Evolutionary conservation across 805 yeast genomes (phyloP).

Genomic region (Metschnikowia kunwiensis): DNA sequence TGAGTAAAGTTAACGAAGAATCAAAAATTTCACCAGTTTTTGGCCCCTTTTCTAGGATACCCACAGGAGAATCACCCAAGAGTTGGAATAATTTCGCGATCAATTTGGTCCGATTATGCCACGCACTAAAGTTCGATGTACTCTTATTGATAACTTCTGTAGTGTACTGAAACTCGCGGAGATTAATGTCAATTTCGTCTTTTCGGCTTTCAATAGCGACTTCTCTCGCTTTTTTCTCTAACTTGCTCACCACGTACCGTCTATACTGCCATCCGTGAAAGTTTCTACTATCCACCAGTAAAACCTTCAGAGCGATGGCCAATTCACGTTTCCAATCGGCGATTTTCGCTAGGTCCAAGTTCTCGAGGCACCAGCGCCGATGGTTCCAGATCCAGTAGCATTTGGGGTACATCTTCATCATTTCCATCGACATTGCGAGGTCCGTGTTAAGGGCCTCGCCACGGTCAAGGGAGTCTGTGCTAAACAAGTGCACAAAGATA

Average conservation of each 20-base stretch:
- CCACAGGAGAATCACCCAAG: conserved; percentile 2
- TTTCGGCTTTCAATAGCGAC: neutral
- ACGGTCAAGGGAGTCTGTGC: conserved; percentile 8
- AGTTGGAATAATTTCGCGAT: conserved; percentile 49
- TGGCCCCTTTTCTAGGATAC: neutral
- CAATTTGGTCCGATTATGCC: conserved; percentile 83
- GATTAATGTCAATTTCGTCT: conserved; percentile 27
- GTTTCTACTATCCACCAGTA: conserved; percentile 75
- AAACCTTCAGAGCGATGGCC: conserved; percentile 61
- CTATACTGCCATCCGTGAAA: conserved; percentile 97
- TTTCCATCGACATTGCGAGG: conserved; percentile 53
- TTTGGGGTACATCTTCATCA: conserved; percentile 70
- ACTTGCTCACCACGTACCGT: conserved; percentile 56
- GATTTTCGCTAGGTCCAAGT: conserved; percentile 41
- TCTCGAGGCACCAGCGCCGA: conserved; percentile 70
- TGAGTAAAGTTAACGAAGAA: conserved; percentile 37
- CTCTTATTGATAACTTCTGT: conserved; percentile 74
- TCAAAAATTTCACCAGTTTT: conserved; percentile 25
- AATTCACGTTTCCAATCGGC: conserved; percentile 74
- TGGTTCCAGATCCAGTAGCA: conserved; percentile 98
- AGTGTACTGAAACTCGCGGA: conserved; percentile 70
- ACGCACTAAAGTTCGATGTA: conserved; percentile 91
- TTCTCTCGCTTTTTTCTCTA: conserved; percentile 20
- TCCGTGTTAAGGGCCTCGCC: conserved; percentile 47
- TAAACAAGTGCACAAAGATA: conserved; percentile 42